Percentiles rank a stretch among this genome's conserved stretches.
Conservation (phyloP, 345 rosid species). For the Pugionium dolabratum region DNA sequence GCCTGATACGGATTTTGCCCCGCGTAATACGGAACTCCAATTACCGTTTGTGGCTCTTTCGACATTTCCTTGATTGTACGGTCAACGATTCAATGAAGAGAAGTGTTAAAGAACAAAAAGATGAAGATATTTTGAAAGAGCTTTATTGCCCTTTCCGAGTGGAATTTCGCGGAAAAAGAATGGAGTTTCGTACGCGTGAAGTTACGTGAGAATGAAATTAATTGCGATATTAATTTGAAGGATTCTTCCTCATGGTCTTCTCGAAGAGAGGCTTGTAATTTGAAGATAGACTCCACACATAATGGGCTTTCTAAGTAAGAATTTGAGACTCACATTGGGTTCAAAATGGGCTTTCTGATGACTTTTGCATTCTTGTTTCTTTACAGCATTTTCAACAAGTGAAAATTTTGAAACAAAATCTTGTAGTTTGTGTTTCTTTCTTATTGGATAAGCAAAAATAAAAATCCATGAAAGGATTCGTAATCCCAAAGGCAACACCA, state of each 20-base stretch:
- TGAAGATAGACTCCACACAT: not conserved
- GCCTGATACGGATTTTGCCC: constrained; percentile 70
- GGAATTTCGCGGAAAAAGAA: constrained; percentile 13
- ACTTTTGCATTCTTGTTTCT: no score
- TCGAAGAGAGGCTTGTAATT: not conserved
- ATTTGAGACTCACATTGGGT: not conserved
- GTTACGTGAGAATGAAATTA: no score
- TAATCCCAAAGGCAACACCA: not conserved
- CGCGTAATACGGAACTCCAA: constrained; percentile 74
- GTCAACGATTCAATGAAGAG: constrained; percentile 16
- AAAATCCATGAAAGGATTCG: constrained; percentile 4
- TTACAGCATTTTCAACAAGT: no score
- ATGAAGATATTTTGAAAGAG: not conserved
- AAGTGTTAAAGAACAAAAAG: not conserved
- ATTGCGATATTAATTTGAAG: not conserved
- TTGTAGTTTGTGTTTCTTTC: constrained; percentile 1
- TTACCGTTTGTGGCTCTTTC: constrained; percentile 53
- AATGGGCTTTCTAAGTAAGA: not conserved
- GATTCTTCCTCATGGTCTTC: constrained; percentile 8
- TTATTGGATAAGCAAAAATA: constrained; percentile 27
- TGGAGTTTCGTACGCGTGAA: not conserved
- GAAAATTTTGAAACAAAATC: not conserved
- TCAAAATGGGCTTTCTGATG: not conserved
- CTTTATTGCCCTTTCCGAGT: not conserved
- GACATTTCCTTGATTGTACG: constrained; percentile 40